A percentile compares a stretch with the other conserved stretches of the same genome.
These are phyloP conservation scores for Scedosporium dehoogii DNA, from an alignment of 2,329 filamentous ascomycete species.

Conservation along the genomic window DNA sequence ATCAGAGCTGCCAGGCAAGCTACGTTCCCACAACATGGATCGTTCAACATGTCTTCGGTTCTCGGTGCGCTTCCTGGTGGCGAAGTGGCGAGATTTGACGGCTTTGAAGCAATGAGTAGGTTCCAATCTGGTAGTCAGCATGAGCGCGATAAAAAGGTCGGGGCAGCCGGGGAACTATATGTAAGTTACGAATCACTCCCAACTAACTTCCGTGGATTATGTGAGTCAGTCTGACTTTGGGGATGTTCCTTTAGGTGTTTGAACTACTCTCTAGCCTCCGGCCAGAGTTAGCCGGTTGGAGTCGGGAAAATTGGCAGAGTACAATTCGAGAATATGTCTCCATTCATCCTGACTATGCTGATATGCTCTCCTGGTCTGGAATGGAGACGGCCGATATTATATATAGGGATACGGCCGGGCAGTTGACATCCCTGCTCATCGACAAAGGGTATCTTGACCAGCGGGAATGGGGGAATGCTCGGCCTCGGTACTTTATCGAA, in stretches of 20 bases:
- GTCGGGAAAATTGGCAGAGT: too few relatives aligned
- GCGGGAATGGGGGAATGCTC: neutral
- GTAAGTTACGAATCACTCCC: neutral
- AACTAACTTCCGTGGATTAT: too few relatives aligned
- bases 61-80: neutral
- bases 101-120: neutral
- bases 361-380: too few relatives aligned
- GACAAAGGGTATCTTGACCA: neutral
- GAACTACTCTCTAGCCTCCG: too few relatives aligned
- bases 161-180: neutral
- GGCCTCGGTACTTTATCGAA: neutral
- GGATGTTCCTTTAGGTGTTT: too few relatives aligned
- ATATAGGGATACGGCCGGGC: neutral
- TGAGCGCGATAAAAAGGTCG: neutral
- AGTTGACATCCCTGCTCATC: neutral
- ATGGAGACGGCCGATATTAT: too few relatives aligned
- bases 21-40: neutral
- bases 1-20: neutral
- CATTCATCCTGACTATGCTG: too few relatives aligned
- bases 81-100: neutral
- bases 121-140: neutral
- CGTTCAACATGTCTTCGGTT: neutral
- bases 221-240: too few relatives aligned
- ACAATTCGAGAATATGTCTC: too few relatives aligned
- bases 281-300: too few relatives aligned